A percentile compares a stretch with the other conserved stretches of the same genome.
Conservation (phyloP, 2,329 filamentous ascomycete species). For the Nemania serpens region DNA sequence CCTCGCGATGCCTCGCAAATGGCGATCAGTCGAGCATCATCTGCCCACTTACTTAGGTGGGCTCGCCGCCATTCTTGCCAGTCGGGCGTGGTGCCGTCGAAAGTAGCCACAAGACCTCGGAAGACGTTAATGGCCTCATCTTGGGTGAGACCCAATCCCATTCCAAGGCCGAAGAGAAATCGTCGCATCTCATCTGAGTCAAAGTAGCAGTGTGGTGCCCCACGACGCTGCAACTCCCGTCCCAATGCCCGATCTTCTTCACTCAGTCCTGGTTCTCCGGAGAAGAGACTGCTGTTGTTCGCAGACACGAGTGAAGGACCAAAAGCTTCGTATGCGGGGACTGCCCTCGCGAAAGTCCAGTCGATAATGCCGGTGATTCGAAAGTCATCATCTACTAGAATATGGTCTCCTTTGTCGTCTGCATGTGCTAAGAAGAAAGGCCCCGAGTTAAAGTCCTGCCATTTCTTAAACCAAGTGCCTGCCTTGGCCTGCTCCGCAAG, state of each 20-base stretch:
- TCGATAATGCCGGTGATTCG: slow-evolving; percentile 17
- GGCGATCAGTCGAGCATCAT: slow-evolving; percentile 7
- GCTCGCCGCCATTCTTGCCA: slow-evolving; percentile 21
- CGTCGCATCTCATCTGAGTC: slow-evolving; percentile 29
- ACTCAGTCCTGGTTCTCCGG: slow-evolving; percentile 2
- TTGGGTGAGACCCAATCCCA: slow-evolving; percentile 23
- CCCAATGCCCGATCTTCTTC: slow-evolving; percentile 10
- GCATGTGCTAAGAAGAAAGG: slow-evolving; percentile 15
- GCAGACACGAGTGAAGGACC: slow-evolving; percentile 16
- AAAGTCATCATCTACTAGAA: slow-evolving; percentile 18
- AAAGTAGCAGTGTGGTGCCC: slow-evolving; percentile 20
- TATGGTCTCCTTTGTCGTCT: slow-evolving; percentile 20
- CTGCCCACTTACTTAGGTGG: not conserved
- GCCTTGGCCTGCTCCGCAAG: slow-evolving; percentile 2
- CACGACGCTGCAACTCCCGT: slow-evolving; percentile 7
- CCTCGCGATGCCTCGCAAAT: not conserved
- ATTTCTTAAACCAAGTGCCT: slow-evolving; percentile 9
- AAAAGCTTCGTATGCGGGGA: slow-evolving; percentile 22
- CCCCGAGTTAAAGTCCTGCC: slow-evolving; percentile 8
- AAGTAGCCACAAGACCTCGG: slow-evolving; percentile 27
- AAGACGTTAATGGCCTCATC: slow-evolving; percentile 21
- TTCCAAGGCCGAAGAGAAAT: slow-evolving; percentile 29
- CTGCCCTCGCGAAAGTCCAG: slow-evolving; percentile 17
- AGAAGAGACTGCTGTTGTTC: slow-evolving; percentile 7
- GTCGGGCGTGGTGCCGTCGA: slow-evolving; percentile 17